Base-by-base conservation (phyloP, 2,329 filamentous ascomycete species). In the Teratosphaeria zuluensis region DNA sequence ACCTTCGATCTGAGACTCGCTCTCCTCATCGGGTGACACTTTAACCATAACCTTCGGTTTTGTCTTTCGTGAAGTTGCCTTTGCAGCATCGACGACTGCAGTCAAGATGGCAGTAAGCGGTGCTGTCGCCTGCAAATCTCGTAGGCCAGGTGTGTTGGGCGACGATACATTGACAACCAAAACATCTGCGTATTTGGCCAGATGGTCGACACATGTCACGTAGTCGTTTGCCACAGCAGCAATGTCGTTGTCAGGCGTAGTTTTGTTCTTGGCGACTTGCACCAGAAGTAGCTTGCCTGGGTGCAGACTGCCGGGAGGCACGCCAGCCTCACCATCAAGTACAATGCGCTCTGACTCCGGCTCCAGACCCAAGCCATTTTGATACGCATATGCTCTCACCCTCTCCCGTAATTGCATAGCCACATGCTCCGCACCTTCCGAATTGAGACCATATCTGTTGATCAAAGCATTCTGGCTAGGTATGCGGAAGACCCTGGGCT, bases 91-190 rank as follows among this genome's bases (percentile, higher is more conserved):
- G 1, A 97, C 92, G 0, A 97, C 92, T 0, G 89, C 89, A 9
- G 80, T 83, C 48, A 99, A 77, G 53, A 99, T 87, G 51, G 83
- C 79, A 1, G 90, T 92, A 58, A 99, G 77, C 0, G 92, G 92
- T 64, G 88, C 90, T 0, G 86, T 83, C 2, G 89, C 88, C 75
- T 99, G 94, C 42, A 99, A 78, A 58, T 90, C 88, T 28, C 94
- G 84, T 54, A 97, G 81, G 0, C 94, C 92, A 0, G 92, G 92
- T 0, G 92, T 97, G 76, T 99, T 99, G 28, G 94, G 94, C 66
- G 89, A 95, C 69, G 91, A 96, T 55, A 99, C 94, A 68, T 99
- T 99, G 69, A 99, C 94, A 7, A 97, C 92, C n/a, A 99, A 77
- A 38, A 99, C 88, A 69, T 99, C 94, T 11, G 94, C 91, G 71